Percentiles rank a stretch among this genome's conserved stretches.
Conservation (phyloP, 192 early-diverging fungal species). For the Kickxella alabastrina region DNA sequence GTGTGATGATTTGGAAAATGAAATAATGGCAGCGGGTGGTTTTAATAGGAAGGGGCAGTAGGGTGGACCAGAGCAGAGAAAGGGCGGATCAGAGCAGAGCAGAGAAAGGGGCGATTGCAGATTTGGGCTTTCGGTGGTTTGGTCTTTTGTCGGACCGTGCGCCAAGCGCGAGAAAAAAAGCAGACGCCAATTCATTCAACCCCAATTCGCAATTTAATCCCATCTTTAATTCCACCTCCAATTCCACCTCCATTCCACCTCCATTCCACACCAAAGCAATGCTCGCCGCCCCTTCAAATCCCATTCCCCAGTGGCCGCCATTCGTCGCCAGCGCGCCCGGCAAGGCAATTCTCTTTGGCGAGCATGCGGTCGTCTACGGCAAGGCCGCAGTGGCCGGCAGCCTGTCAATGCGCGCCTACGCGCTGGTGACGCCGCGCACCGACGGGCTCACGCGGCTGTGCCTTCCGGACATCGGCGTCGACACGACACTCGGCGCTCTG, state of each 20-base stretch:
- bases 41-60: too few relatives aligned
- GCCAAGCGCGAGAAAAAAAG: too few relatives aligned
- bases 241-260: background rate
- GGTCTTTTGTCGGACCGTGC: too few relatives aligned
- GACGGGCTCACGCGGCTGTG: constrained; percentile 52
- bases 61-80: too few relatives aligned
- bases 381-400: constrained; percentile 82
- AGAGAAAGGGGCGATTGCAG: too few relatives aligned
- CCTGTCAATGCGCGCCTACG: constrained; percentile 72
- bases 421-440: constrained; percentile 53
- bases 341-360: constrained; percentile 97
- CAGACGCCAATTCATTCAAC: background rate
- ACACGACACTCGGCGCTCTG: constrained; percentile 9
- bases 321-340: constrained; percentile 84
- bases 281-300: constrained; percentile 6
- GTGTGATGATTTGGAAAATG: too few relatives aligned
- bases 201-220: background rate
- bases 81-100: too few relatives aligned
- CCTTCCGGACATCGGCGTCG: constrained; percentile 62
- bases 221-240: background rate
- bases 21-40: too few relatives aligned
- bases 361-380: constrained; percentile 95
- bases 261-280: constrained; percentile 11
- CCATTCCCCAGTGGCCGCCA: constrained; percentile 7
- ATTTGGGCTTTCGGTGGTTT: too few relatives aligned